These are phyloP conservation scores for Zygnema circumcarinatum DNA, from an alignment of 139 green algal species.

Conservation along the genomic window DNA sequence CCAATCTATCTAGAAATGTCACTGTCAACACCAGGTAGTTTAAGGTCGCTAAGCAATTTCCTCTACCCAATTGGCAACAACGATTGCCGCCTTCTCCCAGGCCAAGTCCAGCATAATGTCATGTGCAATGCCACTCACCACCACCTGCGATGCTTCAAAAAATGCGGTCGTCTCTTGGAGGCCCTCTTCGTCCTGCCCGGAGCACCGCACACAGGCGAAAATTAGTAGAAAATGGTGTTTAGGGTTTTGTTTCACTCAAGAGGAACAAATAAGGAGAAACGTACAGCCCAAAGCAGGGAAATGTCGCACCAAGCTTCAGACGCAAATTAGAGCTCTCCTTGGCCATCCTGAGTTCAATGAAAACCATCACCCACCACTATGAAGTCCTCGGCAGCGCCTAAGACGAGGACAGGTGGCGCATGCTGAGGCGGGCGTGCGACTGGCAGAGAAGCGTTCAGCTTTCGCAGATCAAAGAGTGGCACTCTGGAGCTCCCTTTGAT, in stretches of 20 bases:
- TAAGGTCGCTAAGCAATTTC: too few species aligned
- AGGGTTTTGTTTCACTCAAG: too few species aligned
- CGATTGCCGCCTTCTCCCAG: conserved; percentile 64
- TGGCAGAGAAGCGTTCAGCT: conserved; percentile 39
- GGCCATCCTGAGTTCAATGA: too few species aligned
- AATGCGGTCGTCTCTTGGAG: conserved; percentile 69
- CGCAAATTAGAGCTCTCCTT: background rate
- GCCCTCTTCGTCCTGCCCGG: conserved; percentile 47
- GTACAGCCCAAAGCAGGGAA: background rate
- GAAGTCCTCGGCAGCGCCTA: conserved; percentile 56
- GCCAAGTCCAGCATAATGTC: conserved; percentile 86
- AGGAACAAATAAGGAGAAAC: conserved; percentile 2
- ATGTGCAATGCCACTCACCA: conserved; percentile 76
- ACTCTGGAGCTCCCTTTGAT: conserved; percentile 41
- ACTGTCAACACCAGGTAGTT: too few species aligned
- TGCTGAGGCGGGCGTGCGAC: background rate
- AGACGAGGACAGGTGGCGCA: conserved; percentile 47
- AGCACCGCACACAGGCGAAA: background rate
- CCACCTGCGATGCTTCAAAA: conserved; percentile 63
- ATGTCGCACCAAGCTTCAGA: background rate
- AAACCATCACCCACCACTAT: conserved; percentile 57
- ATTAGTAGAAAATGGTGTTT: background rate
- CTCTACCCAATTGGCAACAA: conserved; percentile 65
- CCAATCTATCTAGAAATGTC: too few species aligned
- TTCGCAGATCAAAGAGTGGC: conserved; percentile 43